Base-by-base conservation (phyloP, 2,329 filamentous ascomycete genomes). In the Cryphonectria parasitica region DNA sequence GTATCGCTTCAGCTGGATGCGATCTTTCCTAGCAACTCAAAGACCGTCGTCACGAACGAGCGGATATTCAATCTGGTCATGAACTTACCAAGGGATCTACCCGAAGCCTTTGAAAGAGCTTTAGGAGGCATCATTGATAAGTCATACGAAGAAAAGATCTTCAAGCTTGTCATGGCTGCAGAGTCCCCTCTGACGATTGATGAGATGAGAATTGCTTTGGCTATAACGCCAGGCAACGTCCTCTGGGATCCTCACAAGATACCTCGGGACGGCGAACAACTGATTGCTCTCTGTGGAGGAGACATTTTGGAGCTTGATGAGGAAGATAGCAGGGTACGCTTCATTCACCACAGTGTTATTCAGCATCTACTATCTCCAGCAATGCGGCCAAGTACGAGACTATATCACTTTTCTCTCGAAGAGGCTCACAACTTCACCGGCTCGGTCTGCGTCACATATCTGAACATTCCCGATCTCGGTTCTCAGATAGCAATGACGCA, bases 191-290 rank as follows among this genome's bases (percentile, higher is more conserved):
- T 71, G 1, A 36, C 17, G 0, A n/a, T 65, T 3, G 54, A 71
- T 3, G 62, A 71, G 43, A 36, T 73, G 34, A 73, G 71, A n/a
- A 72, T 71, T 36, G 66, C 69, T 3, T 31, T 71, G 17, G 56
- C 60, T 7, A 22, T 71, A 2, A 28, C 15, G 1, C 28, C 31
- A 2, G 69, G 69, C 2, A 39, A 60, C 34, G 36, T 6, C 0
- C 22, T 66, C 3, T 71, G 66, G 69, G 13, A 54, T 34, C 54
- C 60, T 10, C 52, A 31, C 15, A 64, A 19, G 7, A 17, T 71
- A 0, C 62, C 69, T 3, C 43, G 45, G 13, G 45, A 71, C 7
- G 62, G 61, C 3, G 6, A 5, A 1, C 61, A 60, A 17, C 34
- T 71, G 10, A 41, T 71, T 28, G 28, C 66, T 13, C 61, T 68